Base-by-base conservation (phyloP, 805 yeast species). In the Ogataea corticis region DNA sequence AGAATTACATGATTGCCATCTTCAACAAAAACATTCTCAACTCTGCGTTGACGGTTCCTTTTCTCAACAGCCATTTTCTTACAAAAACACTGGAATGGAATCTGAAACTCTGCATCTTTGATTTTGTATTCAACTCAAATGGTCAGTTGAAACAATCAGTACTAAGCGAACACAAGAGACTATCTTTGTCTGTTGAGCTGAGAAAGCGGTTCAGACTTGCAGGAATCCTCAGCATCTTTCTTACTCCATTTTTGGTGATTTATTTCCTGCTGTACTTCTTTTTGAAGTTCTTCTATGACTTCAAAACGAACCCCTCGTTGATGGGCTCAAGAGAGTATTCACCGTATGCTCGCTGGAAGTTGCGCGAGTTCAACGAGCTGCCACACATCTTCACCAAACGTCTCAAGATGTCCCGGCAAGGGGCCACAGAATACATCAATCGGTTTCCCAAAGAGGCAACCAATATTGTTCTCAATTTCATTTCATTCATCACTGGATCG, bases 1-100 rank as follows among this genome's bases (percentile, higher is more conserved):
- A 94, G 49, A 94, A 94, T 61, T 94, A 91, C 63, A 75, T 90
- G 74, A 89, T 94, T 60, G 97, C 97, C 1, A 67, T 94, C 54
- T 82, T 87, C 57, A 91, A 89, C 65, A 87, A 83, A 54, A 80
- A 86, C 47, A 69, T 92, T 1, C 66, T 92, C 34, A 85, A 86
- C 57, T 68, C 87, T 18, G 73, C 85, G 0, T 61, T 89, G 14
- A 80, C 83, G 1, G 50, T 63, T 4, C 65, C 68, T 2, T 14
- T 58, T 12, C 45, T 58, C 18, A 54, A 58, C 10, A 51, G 56
- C 4, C 55, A 59, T 16, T 72, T 77, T 36, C 68, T 94, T 25
- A 92, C 99, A 0, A 83, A 85, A 53, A 89, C 97, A 2, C 67
- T 94, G 52, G 99, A 94, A 58, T 94, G 98, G 98, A 92, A 92